Evolutionary conservation across 768 basidiomycete genomes (phyloP).

Genomic region (Russula abietina): DNA sequence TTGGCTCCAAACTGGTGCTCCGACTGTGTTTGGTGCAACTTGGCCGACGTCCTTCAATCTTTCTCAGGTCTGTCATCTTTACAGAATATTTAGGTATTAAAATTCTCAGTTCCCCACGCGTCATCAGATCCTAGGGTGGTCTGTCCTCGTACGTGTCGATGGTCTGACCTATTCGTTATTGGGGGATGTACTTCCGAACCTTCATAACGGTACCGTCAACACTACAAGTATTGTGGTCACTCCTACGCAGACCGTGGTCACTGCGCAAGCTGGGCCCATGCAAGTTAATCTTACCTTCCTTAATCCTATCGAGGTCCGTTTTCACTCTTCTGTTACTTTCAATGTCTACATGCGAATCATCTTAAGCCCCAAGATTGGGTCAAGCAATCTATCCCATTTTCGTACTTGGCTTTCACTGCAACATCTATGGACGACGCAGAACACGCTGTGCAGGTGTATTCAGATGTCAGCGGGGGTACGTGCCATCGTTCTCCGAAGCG

Average conservation of each 20-base stretch:
- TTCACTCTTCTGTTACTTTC: not conserved
- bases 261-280: slow-evolving; percentile 34
- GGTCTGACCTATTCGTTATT: slow-evolving; percentile 23
- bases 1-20: slow-evolving; percentile 22
- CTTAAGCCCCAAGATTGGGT: slow-evolving; percentile 34
- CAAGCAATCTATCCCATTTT: slow-evolving; percentile 37
- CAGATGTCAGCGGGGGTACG: slow-evolving; percentile 37
- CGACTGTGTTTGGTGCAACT: slow-evolving; percentile 1
- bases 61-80: not conserved
- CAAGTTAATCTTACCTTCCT: slow-evolving; percentile 37
- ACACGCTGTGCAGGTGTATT: slow-evolving; percentile 36
- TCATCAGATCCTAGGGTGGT: slow-evolving; percentile 15
- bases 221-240: slow-evolving; percentile 30
- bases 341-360: not conserved
- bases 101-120: not conserved
- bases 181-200: slow-evolving; percentile 1
- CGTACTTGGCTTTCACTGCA: slow-evolving; percentile 34
- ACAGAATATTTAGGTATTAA: not conserved
- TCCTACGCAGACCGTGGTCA: slow-evolving; percentile 34
- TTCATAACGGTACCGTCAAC: slow-evolving; percentile 19
- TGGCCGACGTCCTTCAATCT: slow-evolving; percentile 24
- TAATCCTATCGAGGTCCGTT: slow-evolving; percentile 36
- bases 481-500: not conserved
- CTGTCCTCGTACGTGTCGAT: slow-evolving; percentile 16
- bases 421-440: slow-evolving; percentile 30